Base-by-base conservation (phyloP, 1,284 basidiomycete genomes). In the Sutorius eximius region DNA sequence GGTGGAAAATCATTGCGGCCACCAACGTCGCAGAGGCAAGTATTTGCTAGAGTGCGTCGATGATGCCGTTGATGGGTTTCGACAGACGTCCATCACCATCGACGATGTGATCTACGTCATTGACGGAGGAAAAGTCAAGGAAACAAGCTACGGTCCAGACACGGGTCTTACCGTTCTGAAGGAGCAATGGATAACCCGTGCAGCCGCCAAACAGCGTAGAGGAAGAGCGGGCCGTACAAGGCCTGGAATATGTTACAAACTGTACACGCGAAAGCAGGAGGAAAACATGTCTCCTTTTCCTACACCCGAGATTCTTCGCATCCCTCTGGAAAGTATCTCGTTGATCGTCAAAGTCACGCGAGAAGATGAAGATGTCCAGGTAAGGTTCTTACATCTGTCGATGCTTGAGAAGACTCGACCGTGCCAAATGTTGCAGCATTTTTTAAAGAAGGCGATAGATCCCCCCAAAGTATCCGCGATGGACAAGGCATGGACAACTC, bases 11-110 rank as follows among this genome's bases (percentile, higher is more conserved):
- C 42, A 86, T 98, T 33, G 91, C 87, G 0, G 82, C 94, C 1
- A 97, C 95, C 9, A 97, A 97, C 63, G 91, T 98, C 27, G 92
- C 91, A 7, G 88, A 90, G 78, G 87, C 82, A 60, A 45, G 73
- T 65, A 40, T 13, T 52, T 40, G 5, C 20, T 10, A 9, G 22
- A 16, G 5, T 18, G 11, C 12, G 30, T 42, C 7, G 16, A 36
- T 20, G 2, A 2, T 9, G 5, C 33, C 33, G 16, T 50, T 64
- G 2, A 69, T 32, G 9, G 27, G 9, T 16, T 42, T 12, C 7
- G 40, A 34, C 75, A 97, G 82, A 97, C 95, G 1, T 95, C 91
- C 5, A 94, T 98, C 59, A 98, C 95, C 1, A 96, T 98, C 59
- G 90, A 95, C 62, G 93, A 95, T 62, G 82, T 95, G 29, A 79